phyloP scores from a whole-genome alignment of 148 eudicot species.

The Camellia sinensis region DNA sequence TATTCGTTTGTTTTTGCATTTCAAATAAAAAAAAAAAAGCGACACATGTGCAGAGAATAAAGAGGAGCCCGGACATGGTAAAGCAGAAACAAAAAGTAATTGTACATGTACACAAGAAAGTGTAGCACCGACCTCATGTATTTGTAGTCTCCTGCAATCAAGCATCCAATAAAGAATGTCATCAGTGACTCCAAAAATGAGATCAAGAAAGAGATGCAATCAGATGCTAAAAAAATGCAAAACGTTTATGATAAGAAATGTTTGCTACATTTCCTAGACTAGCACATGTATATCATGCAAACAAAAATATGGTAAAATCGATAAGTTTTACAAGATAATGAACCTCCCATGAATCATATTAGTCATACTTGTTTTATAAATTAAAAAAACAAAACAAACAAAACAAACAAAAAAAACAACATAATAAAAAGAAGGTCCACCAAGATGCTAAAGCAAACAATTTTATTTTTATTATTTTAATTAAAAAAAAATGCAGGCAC shows the following conservation, averaged over 20 bases:
- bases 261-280: neutral
- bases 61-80: neutral
- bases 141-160: conserved; percentile 92
- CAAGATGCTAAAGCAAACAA: neutral
- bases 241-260: neutral
- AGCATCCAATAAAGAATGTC: conserved; percentile 17
- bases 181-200: conserved; percentile 7
- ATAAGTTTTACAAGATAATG: neutral
- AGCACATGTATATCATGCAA: neutral
- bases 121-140: conserved; percentile 60
- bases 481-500: no score
- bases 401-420: neutral
- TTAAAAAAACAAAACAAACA: no score
- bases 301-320: no score
- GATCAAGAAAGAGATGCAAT: neutral
- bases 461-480: no score
- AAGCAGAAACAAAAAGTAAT: neutral
- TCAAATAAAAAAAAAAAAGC: neutral
- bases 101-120: neutral
- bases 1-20: neutral
- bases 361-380: neutral
- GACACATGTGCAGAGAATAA: neutral
- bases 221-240: neutral
- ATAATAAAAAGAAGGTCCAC: neutral
- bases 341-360: neutral